A percentile compares a stretch with the other conserved stretches of the same genome.
Conservation (phyloP, 768 basidiomycete species). For the Saitozyma podzolica region DNA sequence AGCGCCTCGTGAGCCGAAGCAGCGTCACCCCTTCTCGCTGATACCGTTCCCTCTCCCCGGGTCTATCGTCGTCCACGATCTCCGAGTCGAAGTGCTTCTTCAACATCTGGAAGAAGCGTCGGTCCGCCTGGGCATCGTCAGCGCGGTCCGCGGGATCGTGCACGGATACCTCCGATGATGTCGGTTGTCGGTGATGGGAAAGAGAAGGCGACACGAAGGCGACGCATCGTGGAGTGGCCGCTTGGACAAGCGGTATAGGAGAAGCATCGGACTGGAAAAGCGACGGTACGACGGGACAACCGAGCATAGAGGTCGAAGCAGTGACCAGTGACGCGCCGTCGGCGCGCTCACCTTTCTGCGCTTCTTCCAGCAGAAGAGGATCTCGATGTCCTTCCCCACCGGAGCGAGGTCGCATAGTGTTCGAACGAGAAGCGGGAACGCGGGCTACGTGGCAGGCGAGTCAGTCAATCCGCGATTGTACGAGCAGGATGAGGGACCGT, state of each 20-base stretch:
- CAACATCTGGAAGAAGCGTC: constrained; percentile 75
- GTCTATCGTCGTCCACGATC: constrained; percentile 40
- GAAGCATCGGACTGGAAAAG: background rate
- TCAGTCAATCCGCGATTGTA: background rate
- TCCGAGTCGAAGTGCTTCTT: constrained; percentile 69
- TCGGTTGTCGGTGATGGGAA: background rate
- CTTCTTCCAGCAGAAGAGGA: constrained; percentile 92
- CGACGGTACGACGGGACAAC: no score
- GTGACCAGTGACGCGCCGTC: no score
- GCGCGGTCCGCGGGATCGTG: background rate
- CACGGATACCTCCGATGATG: background rate
- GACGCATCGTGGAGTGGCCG: background rate
- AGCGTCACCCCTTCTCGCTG: constrained; percentile 45
- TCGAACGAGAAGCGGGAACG: constrained; percentile 80
- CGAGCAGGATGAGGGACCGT: background rate
- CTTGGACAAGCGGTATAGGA: background rate
- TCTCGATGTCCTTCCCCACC: constrained; percentile 58
- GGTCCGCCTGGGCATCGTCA: constrained; percentile 67
- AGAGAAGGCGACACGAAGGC: constrained; percentile 4
- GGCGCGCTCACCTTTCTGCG: constrained; percentile 68
- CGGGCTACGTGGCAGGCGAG: constrained; percentile 57
- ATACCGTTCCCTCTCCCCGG: constrained; percentile 46
- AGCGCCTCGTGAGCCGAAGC: constrained; percentile 27
- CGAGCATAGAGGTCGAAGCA: no score
- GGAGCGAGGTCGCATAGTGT: constrained; percentile 68